Conservation (phyloP, 2,329 filamentous ascomycete species). For the Purpureocillium takamizusanense region DNA sequence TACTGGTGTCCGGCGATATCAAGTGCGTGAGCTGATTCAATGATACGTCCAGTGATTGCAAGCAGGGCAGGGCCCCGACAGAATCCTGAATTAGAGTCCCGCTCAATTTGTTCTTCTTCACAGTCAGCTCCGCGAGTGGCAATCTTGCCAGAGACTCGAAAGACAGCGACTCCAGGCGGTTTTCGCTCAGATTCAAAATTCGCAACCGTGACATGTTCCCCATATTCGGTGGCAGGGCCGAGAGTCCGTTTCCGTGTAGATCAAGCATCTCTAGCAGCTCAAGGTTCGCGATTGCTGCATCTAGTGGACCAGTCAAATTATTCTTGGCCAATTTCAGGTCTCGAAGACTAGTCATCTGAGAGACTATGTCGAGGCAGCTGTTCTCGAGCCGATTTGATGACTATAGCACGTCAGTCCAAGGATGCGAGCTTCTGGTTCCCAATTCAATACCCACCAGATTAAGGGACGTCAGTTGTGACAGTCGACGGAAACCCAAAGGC, state of each 20-base stretch:
- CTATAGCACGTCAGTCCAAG: constrained; percentile 28
- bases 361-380: constrained; percentile 61
- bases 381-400: constrained; percentile 75
- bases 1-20: constrained; percentile 27
- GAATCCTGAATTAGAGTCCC: constrained; percentile 61
- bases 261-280: constrained; percentile 70
- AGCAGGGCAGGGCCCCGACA: constrained; percentile 46
- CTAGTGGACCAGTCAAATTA: constrained; percentile 58
- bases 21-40: constrained; percentile 61
- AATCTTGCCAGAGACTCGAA: constrained; percentile 59
- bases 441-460: constrained; percentile 57
- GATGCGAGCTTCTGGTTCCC: not conserved
- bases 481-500: constrained; percentile 65
- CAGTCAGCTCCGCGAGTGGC: constrained; percentile 64
- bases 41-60: constrained; percentile 72
- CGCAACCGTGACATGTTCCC: constrained; percentile 61
- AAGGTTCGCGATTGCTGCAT: constrained; percentile 54
- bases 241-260: constrained; percentile 70
- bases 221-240: constrained; percentile 58
- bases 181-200: constrained; percentile 71
- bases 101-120: constrained; percentile 68
- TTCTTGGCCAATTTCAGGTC: constrained; percentile 81
- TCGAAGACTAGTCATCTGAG: constrained; percentile 61
- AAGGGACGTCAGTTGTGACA: constrained; percentile 67
- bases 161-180: constrained; percentile 62